Evolutionary conservation across 495 filamentous ascomycete genomes (phyloP), one percentile per base, ranked within the genome.

Genomic region (Bryoglossum gracile): DNA sequence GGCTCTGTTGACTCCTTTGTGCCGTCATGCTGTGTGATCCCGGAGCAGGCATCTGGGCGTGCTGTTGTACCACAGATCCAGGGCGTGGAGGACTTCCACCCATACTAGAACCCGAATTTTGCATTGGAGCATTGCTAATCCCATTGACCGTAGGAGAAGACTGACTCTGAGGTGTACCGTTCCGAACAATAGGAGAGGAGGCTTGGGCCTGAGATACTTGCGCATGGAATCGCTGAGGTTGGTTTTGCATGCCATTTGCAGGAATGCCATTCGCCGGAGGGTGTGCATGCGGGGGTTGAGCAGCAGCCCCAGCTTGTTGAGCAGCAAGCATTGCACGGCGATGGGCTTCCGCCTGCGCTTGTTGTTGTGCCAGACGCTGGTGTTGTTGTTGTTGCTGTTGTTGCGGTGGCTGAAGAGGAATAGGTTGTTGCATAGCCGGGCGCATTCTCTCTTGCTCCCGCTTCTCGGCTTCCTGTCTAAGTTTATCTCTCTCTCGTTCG

Each of bases 1-100:
- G 78, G 50, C 84, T 81, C 61, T 90, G 87, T 56, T 94, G 87
- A 60, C 89, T 94, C 47, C 78, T 71, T 28, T 87, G 82, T 18
- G 83, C 73, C 8, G 74, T 82, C 87, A 94, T 94, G 36, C 71
- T 78, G 48, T 81, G 73, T 11, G 78, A 69, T 70, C 83, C 81
- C 18, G 83, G 74, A 0, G 62, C 76, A 2, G 69, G 66, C 63
- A 78, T 82, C 0, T 78, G 74, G 37, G 80, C 78, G 25, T 83
- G 79, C 53, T 48, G 69, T 4, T 89, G 85, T 38, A 83, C 71
- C 4, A 87, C 81, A 43, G 89, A 94, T 13, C 84, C 71, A 25
- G 89, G 86, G 32, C 89, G 72, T 34, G 80, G 73, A 16, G 89
- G 90, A 55, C 83, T 87, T 41, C 81, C 82, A 43, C 82, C 87